Conservation (phyloP, 1,139 yeast species). For the Casaregolazyma lundiana region DNA sequence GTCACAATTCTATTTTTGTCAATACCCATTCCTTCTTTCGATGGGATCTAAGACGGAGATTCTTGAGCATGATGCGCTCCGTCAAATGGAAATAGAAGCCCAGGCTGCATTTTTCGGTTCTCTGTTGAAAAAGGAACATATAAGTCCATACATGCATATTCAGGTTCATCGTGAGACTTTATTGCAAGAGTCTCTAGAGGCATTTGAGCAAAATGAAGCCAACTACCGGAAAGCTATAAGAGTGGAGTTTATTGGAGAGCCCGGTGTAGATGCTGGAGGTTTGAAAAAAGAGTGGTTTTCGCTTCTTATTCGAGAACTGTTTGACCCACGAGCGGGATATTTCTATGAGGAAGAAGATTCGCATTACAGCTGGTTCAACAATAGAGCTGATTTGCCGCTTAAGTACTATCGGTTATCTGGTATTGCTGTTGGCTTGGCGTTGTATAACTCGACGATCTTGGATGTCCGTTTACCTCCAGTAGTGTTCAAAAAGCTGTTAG, state of each 20-base stretch:
- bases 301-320: constrained; percentile 61
- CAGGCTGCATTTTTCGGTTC: constrained; percentile 85
- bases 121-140: constrained; percentile 53
- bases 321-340: constrained; percentile 50
- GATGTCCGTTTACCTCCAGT: constrained; percentile 75
- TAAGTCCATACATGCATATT: constrained; percentile 66
- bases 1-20: constrained; percentile 48
- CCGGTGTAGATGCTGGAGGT: constrained; percentile 95
- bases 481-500: constrained; percentile 68
- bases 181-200: constrained; percentile 69
- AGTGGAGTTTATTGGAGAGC: constrained; percentile 79
- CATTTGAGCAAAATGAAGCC: constrained; percentile 51
- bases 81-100: constrained; percentile 82
- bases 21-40: constrained; percentile 76
- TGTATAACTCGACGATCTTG: constrained; percentile 81
- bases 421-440: constrained; percentile 80
- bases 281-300: constrained; percentile 89
- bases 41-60: constrained; percentile 78
- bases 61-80: constrained; percentile 74
- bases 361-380: constrained; percentile 67
- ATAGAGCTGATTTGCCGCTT: constrained; percentile 36
- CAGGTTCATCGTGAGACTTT: constrained; percentile 63
- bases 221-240: constrained; percentile 71
- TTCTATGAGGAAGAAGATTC: constrained; percentile 61
- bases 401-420: constrained; percentile 75